Evolutionary conservation across 768 basidiomycete species (phyloP).

Genomic region (Candolleomyces aberdarensis): DNA sequence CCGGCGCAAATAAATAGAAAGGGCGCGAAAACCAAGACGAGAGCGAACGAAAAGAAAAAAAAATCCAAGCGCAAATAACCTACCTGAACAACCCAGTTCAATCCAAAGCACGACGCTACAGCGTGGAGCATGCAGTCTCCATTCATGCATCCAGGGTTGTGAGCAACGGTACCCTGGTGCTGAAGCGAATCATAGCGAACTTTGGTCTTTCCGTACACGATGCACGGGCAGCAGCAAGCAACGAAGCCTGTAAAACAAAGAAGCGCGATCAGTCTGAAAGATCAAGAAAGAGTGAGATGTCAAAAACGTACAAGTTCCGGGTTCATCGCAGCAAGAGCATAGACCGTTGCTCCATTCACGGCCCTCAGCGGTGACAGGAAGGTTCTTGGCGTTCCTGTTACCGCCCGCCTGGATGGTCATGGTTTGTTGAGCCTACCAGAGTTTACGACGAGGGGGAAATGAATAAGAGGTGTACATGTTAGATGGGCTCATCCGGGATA

Average conservation of each 20-base stretch:
- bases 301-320: constrained; percentile 27
- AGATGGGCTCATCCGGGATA: no score
- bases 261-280: neutral
- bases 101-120: constrained; percentile 25
- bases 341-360: constrained; percentile 35
- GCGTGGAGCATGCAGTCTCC: constrained; percentile 37
- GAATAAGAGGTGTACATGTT: no score
- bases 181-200: constrained; percentile 38
- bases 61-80: neutral
- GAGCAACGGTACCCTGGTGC: constrained; percentile 33
- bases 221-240: constrained; percentile 39
- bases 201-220: constrained; percentile 38
- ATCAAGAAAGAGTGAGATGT: neutral
- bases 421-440: constrained; percentile 9
- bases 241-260: constrained; percentile 26
- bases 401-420: constrained; percentile 28
- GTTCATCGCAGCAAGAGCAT: constrained; percentile 27
- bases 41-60: no score
- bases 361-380: constrained; percentile 28
- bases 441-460: no score
- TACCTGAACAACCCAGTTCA: constrained; percentile 42
- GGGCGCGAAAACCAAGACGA: no score
- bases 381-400: constrained; percentile 33
- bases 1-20: no score
- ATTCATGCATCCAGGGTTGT: constrained; percentile 25